Evolutionary conservation across 768 basidiomycete genomes (phyloP), one percentile per base, ranked within the genome.

Genomic region (Calocybe cyanea): DNA sequence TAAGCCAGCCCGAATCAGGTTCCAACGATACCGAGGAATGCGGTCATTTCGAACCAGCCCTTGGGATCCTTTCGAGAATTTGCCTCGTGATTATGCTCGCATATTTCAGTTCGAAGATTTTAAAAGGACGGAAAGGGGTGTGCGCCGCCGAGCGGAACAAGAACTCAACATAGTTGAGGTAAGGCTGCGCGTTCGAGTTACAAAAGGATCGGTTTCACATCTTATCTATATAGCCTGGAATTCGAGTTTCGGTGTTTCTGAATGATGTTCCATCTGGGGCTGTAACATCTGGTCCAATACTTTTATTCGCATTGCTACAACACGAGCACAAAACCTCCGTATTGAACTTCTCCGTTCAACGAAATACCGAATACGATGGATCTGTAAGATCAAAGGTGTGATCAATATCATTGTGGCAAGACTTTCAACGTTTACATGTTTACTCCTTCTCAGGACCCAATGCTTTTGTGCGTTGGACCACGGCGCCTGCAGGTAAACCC

Each of bases 101-200:
- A 95, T 97, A 55, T 99, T 98, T 68, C 90, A 93, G 62, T 96
- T 98, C 58, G 93, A 97, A 65, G 90, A 94, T 56, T 96, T 87
- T 70, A 88, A 83, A 62, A 78, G 85, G 15, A 96, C 92, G 4
- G 86, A 90, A 56, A 72, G 86, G 9, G 73, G 71, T 35, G 78
- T 92, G 28, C 78, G 75, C 44, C 74, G 82, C 48, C 70, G 78
- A 42, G 83, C 83, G 10, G 83, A 86, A 38, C 69, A 77, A 37
- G 87, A 92, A 36, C 63, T 57, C 2, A 63, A 61, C 23, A 69
- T 70, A 3, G 78, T 92, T 10, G 79, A 85, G 74, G 93, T 93
- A 56, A 40, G 76, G 59, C 17, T 32, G 38, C 25, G 37, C 17
- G 20, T 24, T 45, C 43, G 17, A 35, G n/a, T 41, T 3, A 11